These are phyloP conservation scores for Lasiodiplodia sp. DNA, from an alignment of 2,329 filamentous ascomycete genomes.

Conservation along the genomic window DNA sequence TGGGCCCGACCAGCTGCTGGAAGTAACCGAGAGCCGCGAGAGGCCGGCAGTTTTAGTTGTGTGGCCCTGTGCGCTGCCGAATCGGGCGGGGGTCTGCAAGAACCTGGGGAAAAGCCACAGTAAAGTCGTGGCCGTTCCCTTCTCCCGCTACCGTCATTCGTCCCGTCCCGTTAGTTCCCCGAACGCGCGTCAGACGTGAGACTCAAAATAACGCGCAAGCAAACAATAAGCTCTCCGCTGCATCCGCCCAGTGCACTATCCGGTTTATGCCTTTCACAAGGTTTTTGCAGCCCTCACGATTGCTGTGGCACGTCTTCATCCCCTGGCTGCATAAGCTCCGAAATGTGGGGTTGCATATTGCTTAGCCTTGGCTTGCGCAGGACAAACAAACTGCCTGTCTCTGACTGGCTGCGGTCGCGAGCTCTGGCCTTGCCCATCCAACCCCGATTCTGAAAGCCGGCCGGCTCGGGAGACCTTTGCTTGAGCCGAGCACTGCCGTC, in stretches of 20 bases:
- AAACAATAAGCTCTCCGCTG: background rate
- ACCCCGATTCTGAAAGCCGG: background rate
- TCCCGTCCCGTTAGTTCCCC: background rate
- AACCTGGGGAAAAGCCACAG: slow-evolving; percentile 3
- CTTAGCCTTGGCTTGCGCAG: slow-evolving; percentile 13
- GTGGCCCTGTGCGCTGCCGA: background rate
- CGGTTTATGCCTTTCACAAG: background rate
- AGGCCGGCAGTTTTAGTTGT: slow-evolving; percentile 15
- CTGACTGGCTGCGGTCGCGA: background rate
- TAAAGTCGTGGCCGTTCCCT: background rate
- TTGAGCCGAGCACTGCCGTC: slow-evolving; percentile 6
- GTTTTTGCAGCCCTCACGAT: too few species aligned
- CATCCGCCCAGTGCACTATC: background rate
- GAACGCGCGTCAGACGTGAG: background rate
- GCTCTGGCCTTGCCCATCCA: background rate
- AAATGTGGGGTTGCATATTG: background rate
- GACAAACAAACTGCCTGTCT: background rate
- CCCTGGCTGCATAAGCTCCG: slow-evolving; percentile 20
- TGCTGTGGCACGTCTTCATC: too few species aligned
- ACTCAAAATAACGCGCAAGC: background rate
- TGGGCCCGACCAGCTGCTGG: background rate
- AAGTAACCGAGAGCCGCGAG: slow-evolving; percentile 29
- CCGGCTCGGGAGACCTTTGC: background rate
- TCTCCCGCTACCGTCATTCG: background rate
- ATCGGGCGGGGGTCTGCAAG: background rate